Base-by-base conservation (phyloP, 345 rosid species). In the Hevea brasiliensis region DNA sequence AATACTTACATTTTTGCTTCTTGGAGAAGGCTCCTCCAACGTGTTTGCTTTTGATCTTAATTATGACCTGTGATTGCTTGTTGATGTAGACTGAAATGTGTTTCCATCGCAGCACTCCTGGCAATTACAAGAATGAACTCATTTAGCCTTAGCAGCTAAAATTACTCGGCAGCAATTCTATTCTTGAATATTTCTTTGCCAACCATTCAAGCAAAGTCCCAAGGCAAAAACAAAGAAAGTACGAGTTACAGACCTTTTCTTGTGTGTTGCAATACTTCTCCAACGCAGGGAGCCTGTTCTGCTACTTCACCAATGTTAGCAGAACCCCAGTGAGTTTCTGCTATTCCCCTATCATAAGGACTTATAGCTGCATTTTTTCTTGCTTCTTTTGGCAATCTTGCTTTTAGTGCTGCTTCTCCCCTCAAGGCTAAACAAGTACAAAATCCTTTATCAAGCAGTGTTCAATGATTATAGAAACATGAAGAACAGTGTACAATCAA, bases 1-100 rank as follows among this genome's bases (percentile, higher is more conserved):
- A 9, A 23, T 57, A 45, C 87, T 76, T 71, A 92, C 98, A 85
- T 87, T 90, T 95, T 70, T 86, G 89, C 73, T 89, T 95, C 83
- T 86, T 90, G 73, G 97, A 89, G 87, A 95, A 92, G 8, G 98
- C 96, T 74, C 99, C 99, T 78, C 96, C 83, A 51, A 91, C 91
- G 13, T 95, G 93, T 77, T 90, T 95, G 90, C 89, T 87, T 80
- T 90, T 95, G 53, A 92, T 85, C 80, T 85, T 88, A 59, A 88
- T 79, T 51, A 88, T 81, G 68, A 94, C 92, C 97, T 90, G 93
- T 73, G 94, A 87, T 77, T 85, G 89, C 81, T 88, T 91, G 87
- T 91, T 89, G 77, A 89, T 82, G 83, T 81, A 90, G 40, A 89
- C 85, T 24, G 83, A 85, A 53, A 89, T 80, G 17, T 72, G 84